Percentiles rank a stretch among this genome's conserved stretches.
These are phyloP conservation scores for Capsicum baccatum DNA, from an alignment of 257 asterid genomes.

Conservation along the genomic window DNA sequence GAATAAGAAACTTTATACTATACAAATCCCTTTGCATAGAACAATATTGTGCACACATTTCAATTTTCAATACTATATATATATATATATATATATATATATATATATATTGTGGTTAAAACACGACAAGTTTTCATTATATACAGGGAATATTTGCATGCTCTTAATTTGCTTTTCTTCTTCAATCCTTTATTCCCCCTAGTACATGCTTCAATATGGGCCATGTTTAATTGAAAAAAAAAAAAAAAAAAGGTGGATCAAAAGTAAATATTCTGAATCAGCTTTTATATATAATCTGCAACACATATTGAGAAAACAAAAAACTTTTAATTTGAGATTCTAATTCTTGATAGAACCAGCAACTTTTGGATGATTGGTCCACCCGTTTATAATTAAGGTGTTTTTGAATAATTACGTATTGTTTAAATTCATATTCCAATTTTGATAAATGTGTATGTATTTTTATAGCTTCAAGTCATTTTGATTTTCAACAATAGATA, in stretches of 20 bases:
- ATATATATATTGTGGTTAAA: not conserved
- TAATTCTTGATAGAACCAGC: constrained; percentile 20
- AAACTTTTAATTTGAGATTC: constrained; percentile 19
- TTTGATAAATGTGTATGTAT: too few relatives aligned
- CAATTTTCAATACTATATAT: too few relatives aligned
- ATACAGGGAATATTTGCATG: constrained; percentile 20
- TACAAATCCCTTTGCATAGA: not conserved
- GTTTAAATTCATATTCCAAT: too few relatives aligned
- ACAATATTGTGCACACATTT: constrained; percentile 12
- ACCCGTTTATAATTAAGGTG: too few relatives aligned
- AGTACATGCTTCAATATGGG: constrained; percentile 19
- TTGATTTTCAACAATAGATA: too few relatives aligned
- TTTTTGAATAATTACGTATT: too few relatives aligned
- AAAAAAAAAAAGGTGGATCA: not conserved
- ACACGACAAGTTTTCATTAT: constrained; percentile 18
- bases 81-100: too few relatives aligned
- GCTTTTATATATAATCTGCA: constrained; percentile 8
- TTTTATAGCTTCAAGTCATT: too few relatives aligned
- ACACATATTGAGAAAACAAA: not conserved
- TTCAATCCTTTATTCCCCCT: constrained; percentile 13
- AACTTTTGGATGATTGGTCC: constrained; percentile 13
- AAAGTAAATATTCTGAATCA: constrained; percentile 26
- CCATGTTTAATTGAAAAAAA: not conserved
- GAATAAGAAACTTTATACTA: not conserved
- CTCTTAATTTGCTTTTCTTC: constrained; percentile 13